Percentiles rank a stretch among this genome's conserved stretches.
Evolutionary conservation across 1,284 basidiomycete species (phyloP).

Genomic region (Chalciporus sp.): DNA sequence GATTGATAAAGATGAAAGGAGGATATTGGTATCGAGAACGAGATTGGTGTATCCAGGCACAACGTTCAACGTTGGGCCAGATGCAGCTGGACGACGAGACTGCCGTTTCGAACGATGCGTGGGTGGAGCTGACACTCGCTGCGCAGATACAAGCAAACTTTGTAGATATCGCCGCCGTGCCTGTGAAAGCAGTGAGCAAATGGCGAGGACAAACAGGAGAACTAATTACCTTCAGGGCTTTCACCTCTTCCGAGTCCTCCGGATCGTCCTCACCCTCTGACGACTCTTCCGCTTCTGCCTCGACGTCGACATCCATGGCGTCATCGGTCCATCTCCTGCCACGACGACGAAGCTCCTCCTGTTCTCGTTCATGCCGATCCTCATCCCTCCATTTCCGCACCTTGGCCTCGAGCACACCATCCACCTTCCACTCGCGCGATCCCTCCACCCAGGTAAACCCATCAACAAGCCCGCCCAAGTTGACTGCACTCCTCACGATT

Average conservation of each 20-base stretch:
- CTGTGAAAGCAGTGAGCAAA: conserved; percentile 39
- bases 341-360: conserved; percentile 64
- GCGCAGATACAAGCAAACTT: conserved; percentile 52
- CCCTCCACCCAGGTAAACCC: conserved; percentile 75
- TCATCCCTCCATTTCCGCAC: conserved; percentile 72
- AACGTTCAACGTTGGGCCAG: conserved; percentile 54
- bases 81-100: conserved; percentile 33
- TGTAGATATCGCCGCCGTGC: conserved; percentile 69
- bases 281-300: conserved; percentile 38
- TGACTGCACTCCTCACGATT: conserved; percentile 70
- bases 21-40: conserved; percentile 93
- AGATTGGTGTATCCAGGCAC: conserved; percentile 88
- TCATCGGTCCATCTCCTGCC: conserved; percentile 66
- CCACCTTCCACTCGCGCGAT: conserved; percentile 65
- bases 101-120: conserved; percentile 39
- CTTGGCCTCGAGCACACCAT: conserved; percentile 70
- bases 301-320: conserved; percentile 70
- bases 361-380: conserved; percentile 62
- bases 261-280: conserved; percentile 60
- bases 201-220: neutral
- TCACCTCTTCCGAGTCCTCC: conserved; percentile 73
- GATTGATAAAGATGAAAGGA: conserved; percentile 78
- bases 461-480: conserved; percentile 70
- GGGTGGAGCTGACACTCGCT: conserved; percentile 37
- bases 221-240: conserved; percentile 67